Base-by-base conservation (phyloP, 768 basidiomycete genomes). In the Pleurotus platypus region DNA sequence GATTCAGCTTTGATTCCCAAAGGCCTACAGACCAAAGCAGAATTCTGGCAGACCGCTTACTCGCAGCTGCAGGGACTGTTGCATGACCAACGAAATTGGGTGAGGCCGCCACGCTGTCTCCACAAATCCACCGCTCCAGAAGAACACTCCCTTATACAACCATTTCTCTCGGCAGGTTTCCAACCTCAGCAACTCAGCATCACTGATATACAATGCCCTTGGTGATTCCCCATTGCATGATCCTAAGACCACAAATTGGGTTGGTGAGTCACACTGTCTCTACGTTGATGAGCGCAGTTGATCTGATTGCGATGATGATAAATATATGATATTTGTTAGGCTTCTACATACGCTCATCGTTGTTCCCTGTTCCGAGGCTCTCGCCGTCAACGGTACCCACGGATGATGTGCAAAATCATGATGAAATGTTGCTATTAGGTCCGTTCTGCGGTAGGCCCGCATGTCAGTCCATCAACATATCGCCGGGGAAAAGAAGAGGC, bases 391-490 rank as follows among this genome's bases (percentile, higher is more conserved):
- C 50, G 53, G 51, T 60, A 43, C 49, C 59, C 51, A 35, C 60
- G 39, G 62, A 47, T 18, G 30, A 30, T 39, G 58, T 60, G 56
- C 56, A 61, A 49, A 46, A 63, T 54, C 63, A 67, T 54, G 43
- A 59, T 57, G 62, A 70, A 37, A 67, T 72, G 5, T 71, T 95
- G 7, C 72, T 92, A 43, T 75, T 94, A 5, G 93, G 88, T 0
- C 93, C 94, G 0, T 97, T 95, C 72, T 87, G 85, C 62, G 94
- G 94, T 53, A 90, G 89, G 63, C 95, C 94, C 1, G 95, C 95
- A 0, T 98, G 95, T 69, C 89, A 92, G 63, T 85, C 80, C 63
- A 94, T 97, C 68, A 74, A 80, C 57, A 75, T 83, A 42, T 65
- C 75, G 4, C 72, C 78, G 13, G 77, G 74, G 0, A 83, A 79